Evolutionary conservation across 768 basidiomycete species (phyloP).

Genomic region (Coprinopsis strossmayeri): DNA sequence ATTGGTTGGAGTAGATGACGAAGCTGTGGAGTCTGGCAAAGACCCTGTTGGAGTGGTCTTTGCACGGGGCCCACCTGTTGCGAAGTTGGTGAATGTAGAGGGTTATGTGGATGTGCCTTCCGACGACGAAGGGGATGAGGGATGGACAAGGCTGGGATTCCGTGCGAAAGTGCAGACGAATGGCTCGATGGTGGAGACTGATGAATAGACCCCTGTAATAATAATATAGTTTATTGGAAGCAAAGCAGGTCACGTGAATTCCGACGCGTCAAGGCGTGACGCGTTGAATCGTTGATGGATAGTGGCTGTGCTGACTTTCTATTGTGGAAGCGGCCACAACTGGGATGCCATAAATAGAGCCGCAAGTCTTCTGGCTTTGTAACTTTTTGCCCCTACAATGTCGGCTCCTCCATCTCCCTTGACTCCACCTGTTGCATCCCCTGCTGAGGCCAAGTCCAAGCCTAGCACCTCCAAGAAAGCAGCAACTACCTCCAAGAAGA

Average conservation of each 20-base stretch:
- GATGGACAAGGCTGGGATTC: constrained; percentile 21
- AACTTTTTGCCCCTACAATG: constrained; percentile 16
- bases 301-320: too few relatives aligned
- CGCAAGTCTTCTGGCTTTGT: constrained; percentile 1
- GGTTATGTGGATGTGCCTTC: constrained; percentile 32
- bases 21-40: constrained; percentile 51
- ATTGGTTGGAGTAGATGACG: constrained; percentile 64
- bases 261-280: constrained; percentile 15
- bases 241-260: constrained; percentile 5
- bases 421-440: constrained; percentile 14
- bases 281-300: constrained; percentile 20
- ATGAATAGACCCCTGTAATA: too few relatives aligned
- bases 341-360: constrained; percentile 10
- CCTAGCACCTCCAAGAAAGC: constrained; percentile 12
- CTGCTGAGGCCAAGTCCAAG: constrained; percentile 14
- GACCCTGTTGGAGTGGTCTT: constrained; percentile 59
- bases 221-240: too few relatives aligned
- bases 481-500: constrained; percentile 16
- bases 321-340: too few relatives aligned
- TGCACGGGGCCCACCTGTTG: constrained; percentile 72
- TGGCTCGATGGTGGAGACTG: constrained; percentile 55
- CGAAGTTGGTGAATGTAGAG: constrained; percentile 35
- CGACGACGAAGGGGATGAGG: constrained; percentile 14
- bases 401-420: constrained; percentile 8
- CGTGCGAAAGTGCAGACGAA: constrained; percentile 47